Evolutionary conservation across 768 basidiomycete species (phyloP).

Genomic region (Favolaschia claudopus): DNA sequence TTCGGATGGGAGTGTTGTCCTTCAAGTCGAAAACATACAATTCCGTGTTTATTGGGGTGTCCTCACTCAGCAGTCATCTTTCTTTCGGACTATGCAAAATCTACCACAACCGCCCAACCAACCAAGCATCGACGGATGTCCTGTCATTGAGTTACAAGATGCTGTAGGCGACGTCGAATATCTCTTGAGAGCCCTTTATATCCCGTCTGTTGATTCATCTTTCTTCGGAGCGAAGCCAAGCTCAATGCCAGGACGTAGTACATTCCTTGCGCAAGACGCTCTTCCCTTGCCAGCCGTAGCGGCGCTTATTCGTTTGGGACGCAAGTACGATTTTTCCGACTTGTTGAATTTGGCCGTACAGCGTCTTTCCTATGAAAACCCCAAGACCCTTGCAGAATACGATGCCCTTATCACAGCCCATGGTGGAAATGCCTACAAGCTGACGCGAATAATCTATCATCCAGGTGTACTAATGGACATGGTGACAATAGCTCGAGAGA

Average conservation of each 20-base stretch:
- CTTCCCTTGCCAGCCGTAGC: background rate
- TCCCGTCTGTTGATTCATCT: background rate
- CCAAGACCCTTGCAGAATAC: background rate
- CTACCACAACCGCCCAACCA: slow-evolving; percentile 12
- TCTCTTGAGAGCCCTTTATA: slow-evolving; percentile 8
- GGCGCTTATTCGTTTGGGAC: background rate
- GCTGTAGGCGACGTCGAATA: background rate
- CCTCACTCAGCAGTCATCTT: slow-evolving; percentile 4
- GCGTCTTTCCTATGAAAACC: slow-evolving; percentile 9
- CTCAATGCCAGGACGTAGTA: background rate
- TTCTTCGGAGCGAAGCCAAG: background rate
- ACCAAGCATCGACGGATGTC: slow-evolving; percentile 10
- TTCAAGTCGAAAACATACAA: slow-evolving; percentile 12
- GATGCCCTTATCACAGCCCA: background rate
- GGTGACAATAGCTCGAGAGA: background rate
- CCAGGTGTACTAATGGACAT: background rate
- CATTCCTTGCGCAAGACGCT: background rate
- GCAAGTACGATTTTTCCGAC: slow-evolving; percentile 8
- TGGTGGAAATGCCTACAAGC: background rate
- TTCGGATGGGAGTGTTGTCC: slow-evolving; percentile 12
- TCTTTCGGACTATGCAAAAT: slow-evolving; percentile 13
- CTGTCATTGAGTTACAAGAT: slow-evolving; percentile 10
- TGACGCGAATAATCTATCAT: background rate
- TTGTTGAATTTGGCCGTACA: background rate
- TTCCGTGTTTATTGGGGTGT: slow-evolving; percentile 22